Base-by-base conservation (phyloP, 148 eudicot species). In the Vaccinium myrtillus region DNA sequence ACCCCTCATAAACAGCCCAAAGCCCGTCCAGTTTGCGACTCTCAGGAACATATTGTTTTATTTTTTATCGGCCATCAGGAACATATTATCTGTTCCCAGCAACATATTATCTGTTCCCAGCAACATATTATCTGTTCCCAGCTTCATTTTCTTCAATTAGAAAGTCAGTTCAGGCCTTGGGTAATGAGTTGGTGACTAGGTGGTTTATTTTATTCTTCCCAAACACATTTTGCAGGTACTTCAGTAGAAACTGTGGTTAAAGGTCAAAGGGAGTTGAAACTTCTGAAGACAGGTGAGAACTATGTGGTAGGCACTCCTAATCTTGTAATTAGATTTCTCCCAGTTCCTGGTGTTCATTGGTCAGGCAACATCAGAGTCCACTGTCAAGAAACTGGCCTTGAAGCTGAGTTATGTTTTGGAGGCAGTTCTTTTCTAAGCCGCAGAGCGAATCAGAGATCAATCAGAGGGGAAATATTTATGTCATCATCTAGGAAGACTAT, bases 341-440 rank as follows among this genome's bases (percentile, higher is more conserved):
- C 98, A 3, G 43, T 90, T n/a, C 93, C 92, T n/a, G 67, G 93
- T 11, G 92, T 91, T 79, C 90, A 93, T 21, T 94, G 98, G 96
- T 77, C 88, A 1, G 98, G 98, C 39, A 91, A 88, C 79, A 92
- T 91, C 61, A 90, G 59, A 75, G 89, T 94, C 36, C 71, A 79
- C 18, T 95, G 98, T 73, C 84, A 90, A 91, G 92, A 95, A 90
- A 94, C 91, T 14, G 91, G 84, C 5, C 92, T 95, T 78, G 89
- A 85, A 89, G 96, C 98, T 3, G 90, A 92, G 55, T 83, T 95
- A 39, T 86, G 78, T 56, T 92, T 88, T 81, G 88, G 87, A 84
- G 90, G 91, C 49, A 82, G 51, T 77, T 86, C 98, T 11, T 91
- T 93, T 76, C 77, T 90, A 11, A 86, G 94, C 10, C 78, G 84